A percentile compares a stretch with the other conserved stretches of the same genome.
Evolutionary conservation across 2,329 filamentous ascomycete species (phyloP).

Genomic region (Botrytis fabae): DNA sequence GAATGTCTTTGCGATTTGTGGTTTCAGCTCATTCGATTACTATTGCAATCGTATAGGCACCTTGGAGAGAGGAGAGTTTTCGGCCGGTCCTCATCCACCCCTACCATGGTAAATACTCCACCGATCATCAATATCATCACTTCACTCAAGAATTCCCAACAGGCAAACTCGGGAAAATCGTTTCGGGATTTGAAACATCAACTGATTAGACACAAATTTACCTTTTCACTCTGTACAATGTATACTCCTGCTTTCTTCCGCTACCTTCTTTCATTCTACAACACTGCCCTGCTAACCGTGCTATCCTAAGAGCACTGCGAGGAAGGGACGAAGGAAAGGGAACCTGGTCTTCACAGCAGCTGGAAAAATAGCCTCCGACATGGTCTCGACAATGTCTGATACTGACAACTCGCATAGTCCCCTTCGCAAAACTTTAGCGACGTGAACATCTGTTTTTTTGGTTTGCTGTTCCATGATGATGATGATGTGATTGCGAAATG

Average conservation of each 20-base stretch:
- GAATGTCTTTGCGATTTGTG: background rate
- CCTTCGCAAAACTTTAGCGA: background rate
- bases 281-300: background rate
- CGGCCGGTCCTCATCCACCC: background rate
- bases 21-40: background rate
- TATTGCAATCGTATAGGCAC: background rate
- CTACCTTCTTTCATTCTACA: background rate
- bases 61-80: background rate
- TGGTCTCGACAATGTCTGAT: background rate
- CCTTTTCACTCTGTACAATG: background rate
- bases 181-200: background rate
- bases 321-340: background rate
- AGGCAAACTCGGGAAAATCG: constrained; percentile 7
- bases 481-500: background rate
- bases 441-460: background rate
- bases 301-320: background rate
- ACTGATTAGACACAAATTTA: background rate
- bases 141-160: background rate
- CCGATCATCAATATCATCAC: background rate
- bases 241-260: background rate
- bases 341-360: background rate
- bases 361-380: background rate
- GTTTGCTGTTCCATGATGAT: background rate
- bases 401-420: background rate
- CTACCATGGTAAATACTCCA: background rate